phyloP scores from a whole-genome alignment of 1,139 yeast genomes.

The Suhomyces bolitotheri region DNA sequence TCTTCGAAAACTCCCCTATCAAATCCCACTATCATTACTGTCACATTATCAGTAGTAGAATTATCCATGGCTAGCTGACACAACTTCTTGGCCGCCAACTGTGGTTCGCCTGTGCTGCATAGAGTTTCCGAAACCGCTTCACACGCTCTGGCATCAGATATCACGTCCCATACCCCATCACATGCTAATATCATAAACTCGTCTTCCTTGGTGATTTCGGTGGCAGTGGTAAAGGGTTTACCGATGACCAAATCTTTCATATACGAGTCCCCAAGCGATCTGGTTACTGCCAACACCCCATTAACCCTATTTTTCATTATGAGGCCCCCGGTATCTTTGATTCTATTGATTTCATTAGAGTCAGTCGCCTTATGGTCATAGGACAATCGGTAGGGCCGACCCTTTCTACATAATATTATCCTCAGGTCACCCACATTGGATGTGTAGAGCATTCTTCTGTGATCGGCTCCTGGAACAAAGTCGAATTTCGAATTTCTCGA shows the following conservation, averaged over 20 bases:
- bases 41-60: slow-evolving; percentile 87
- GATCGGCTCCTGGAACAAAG: slow-evolving; percentile 46
- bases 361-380: slow-evolving; percentile 97
- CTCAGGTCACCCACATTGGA: slow-evolving; percentile 97
- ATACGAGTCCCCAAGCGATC: slow-evolving; percentile 93
- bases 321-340: slow-evolving; percentile 78
- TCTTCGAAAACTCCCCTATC: slow-evolving; percentile 45
- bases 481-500: slow-evolving; percentile 32
- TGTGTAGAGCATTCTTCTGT: slow-evolving; percentile 77
- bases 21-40: slow-evolving; percentile 82
- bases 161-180: slow-evolving; percentile 95
- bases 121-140: slow-evolving; percentile 56
- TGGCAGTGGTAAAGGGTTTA: slow-evolving; percentile 88
- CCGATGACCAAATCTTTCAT: slow-evolving; percentile 90
- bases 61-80: slow-evolving; percentile 77
- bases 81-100: slow-evolving; percentile 64
- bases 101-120: slow-evolving; percentile 52
- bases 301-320: slow-evolving; percentile 90
- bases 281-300: slow-evolving; percentile 92
- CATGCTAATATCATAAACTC: slow-evolving; percentile 85
- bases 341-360: slow-evolving; percentile 69
- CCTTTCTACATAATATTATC: slow-evolving; percentile 72
- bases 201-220: slow-evolving; percentile 64
- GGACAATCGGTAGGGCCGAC: slow-evolving; percentile 73
- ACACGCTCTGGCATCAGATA: slow-evolving; percentile 79